phyloP scores from a whole-genome alignment of 176 grass and related monocot genomes.

The Ensete ventricosum region DNA sequence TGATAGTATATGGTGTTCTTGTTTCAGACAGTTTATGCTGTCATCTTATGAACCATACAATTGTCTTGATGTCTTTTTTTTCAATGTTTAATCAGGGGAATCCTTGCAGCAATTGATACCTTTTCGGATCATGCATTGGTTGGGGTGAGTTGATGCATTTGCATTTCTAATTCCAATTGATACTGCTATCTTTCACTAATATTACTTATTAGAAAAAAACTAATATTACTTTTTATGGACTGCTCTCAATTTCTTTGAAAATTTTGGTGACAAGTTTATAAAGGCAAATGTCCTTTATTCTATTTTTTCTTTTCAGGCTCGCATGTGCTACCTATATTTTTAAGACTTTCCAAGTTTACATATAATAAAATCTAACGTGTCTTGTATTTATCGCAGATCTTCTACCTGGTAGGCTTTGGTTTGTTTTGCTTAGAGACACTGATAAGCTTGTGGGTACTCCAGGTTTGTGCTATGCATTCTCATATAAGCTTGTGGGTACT shows the following conservation, averaged over 20 bases:
- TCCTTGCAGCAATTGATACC: constrained; percentile 58
- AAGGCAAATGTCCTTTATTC: not conserved
- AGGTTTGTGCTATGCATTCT: constrained; percentile 32
- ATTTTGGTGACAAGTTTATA: not conserved
- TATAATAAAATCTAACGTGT: constrained; percentile 9
- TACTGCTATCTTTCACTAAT: not conserved
- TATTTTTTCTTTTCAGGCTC: not conserved
- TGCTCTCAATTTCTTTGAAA: not conserved
- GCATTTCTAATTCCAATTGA: not conserved
- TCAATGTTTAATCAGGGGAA: constrained; percentile 43
- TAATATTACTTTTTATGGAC: not conserved
- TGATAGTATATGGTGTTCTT: too few species aligned
- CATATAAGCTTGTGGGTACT: too few species aligned
- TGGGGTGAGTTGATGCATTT: constrained; percentile 40
- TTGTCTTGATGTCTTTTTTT: not conserved
- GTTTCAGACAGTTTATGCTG: not conserved
- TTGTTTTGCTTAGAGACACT: constrained; percentile 63
- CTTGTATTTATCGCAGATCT: constrained; percentile 31
- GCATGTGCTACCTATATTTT: not conserved
- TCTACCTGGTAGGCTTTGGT: constrained; percentile 71
- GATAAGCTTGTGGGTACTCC: constrained; percentile 77
- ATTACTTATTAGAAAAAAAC: too few species aligned
- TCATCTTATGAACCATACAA: not conserved
- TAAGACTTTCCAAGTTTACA: not conserved
- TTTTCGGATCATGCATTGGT: constrained; percentile 36